A percentile compares a stretch with the other conserved stretches of the same genome.
Conservation (phyloP, 2,329 filamentous ascomycete species). For the Orbilia javanica region DNA sequence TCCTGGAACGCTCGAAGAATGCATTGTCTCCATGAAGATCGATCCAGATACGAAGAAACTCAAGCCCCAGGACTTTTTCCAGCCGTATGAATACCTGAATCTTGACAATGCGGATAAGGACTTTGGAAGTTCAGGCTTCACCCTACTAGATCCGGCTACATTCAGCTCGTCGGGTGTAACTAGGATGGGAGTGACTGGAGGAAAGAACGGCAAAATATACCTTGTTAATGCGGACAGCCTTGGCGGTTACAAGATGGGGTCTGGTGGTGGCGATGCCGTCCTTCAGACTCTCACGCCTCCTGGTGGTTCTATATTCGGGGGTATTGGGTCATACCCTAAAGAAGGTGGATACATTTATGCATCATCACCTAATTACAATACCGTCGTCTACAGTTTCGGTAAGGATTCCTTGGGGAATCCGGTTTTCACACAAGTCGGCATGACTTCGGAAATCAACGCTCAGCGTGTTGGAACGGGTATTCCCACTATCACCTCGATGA, state of each 20-base stretch:
- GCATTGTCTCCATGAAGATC: constrained; percentile 65
- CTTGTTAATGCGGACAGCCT: constrained; percentile 66
- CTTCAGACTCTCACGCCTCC: constrained; percentile 63
- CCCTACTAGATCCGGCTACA: constrained; percentile 66
- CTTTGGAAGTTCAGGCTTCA: constrained; percentile 67
- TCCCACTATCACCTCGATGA: constrained; percentile 65
- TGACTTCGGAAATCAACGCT: constrained; percentile 61
- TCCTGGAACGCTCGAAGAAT: constrained; percentile 48
- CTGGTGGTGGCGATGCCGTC: constrained; percentile 64
- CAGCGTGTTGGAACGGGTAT: constrained; percentile 63
- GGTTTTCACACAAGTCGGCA: constrained; percentile 63
- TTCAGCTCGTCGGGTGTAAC: constrained; percentile 62
- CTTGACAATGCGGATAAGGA: constrained; percentile 63
- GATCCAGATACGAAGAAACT: constrained; percentile 66
- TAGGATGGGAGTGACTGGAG: constrained; percentile 62
- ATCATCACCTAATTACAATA: constrained; percentile 62
- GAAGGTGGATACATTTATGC: constrained; percentile 67
- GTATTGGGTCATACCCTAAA: constrained; percentile 65
- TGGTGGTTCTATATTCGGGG: constrained; percentile 63
- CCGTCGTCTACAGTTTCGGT: constrained; percentile 63
- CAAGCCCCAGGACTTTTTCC: constrained; percentile 70
- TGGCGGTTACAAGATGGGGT: constrained; percentile 66
- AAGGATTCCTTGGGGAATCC: constrained; percentile 58
- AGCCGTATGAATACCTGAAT: constrained; percentile 67
- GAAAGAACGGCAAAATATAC: constrained; percentile 65